phyloP scores from a whole-genome alignment of 371 early-diverging fungal species.

The Parasitella parasitica region DNA sequence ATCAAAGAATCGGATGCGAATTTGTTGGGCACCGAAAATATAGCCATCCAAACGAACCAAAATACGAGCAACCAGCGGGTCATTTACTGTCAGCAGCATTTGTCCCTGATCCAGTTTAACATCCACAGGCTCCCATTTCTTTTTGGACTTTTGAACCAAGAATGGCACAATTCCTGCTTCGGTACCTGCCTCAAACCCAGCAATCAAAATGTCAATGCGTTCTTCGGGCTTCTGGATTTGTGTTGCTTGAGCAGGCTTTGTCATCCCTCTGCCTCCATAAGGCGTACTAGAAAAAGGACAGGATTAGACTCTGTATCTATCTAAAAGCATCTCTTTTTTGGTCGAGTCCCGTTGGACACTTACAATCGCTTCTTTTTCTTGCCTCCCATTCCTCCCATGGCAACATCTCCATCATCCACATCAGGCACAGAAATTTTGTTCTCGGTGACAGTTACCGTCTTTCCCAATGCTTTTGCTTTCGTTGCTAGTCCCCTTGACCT shows the following conservation, averaged over 20 bases:
- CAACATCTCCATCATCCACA: constrained; percentile 28
- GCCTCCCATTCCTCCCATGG: constrained; percentile 36
- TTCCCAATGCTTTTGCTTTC: constrained; percentile 26
- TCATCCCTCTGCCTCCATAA: constrained; percentile 27
- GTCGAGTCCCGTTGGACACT: background rate
- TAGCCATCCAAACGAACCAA: constrained; percentile 48
- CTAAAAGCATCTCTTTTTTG: background rate
- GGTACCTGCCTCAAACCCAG: constrained; percentile 38
- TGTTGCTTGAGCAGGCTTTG: constrained; percentile 7
- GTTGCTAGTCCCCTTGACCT: constrained; percentile 17
- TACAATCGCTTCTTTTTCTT: constrained; percentile 41
- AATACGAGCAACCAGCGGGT: constrained; percentile 32
- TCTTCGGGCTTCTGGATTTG: constrained; percentile 12
- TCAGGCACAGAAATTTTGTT: constrained; percentile 18
- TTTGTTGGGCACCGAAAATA: constrained; percentile 35
- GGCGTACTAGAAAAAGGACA: constrained; percentile 28
- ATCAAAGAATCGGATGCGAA: constrained; percentile 26
- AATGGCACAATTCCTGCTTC: constrained; percentile 35
- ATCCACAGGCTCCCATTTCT: constrained; percentile 42
- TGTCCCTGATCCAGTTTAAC: constrained; percentile 29
- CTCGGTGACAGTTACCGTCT: constrained; percentile 23
- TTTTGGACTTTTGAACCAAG: constrained; percentile 42
- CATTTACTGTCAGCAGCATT: constrained; percentile 39
- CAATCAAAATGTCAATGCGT: constrained; percentile 31
- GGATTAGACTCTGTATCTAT: no score